These are phyloP conservation scores for Arthrobotrys iridis DNA, from an alignment of 2,329 filamentous ascomycete species.

Conservation along the genomic window DNA sequence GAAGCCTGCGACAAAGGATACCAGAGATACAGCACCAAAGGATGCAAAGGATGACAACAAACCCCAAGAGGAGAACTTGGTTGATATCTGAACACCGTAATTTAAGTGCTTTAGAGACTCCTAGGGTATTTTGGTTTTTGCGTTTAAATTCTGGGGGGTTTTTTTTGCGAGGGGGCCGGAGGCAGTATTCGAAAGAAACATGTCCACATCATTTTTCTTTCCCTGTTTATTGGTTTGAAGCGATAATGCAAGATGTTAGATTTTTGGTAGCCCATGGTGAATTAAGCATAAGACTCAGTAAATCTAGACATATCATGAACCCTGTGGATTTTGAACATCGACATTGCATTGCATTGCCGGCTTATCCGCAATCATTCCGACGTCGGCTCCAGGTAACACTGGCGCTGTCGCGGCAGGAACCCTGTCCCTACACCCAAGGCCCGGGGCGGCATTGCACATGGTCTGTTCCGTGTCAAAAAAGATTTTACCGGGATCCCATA, in stretches of 20 bases:
- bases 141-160: neutral
- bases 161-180: slow-evolving; percentile 18
- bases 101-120: neutral
- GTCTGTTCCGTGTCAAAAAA: slow-evolving; percentile 28
- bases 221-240: slow-evolving; percentile 39
- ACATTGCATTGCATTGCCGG: neutral
- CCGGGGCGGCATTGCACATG: neutral
- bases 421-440: slow-evolving; percentile 31
- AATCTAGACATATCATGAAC: neutral
- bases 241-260: slow-evolving; percentile 47
- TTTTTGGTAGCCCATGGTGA: slow-evolving; percentile 11
- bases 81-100: slow-evolving; percentile 62
- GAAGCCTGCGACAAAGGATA: slow-evolving; percentile 63
- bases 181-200: slow-evolving; percentile 26
- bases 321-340: neutral
- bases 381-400: slow-evolving; percentile 38
- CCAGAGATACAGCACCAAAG: slow-evolving; percentile 60
- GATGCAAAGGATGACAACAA: slow-evolving; percentile 64
- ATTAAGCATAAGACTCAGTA: neutral
- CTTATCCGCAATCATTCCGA: slow-evolving; percentile 36
- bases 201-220: slow-evolving; percentile 30
- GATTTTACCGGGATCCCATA: slow-evolving; percentile 31
- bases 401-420: slow-evolving; percentile 22
- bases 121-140: neutral
- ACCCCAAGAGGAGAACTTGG: slow-evolving; percentile 68